Base-by-base conservation (phyloP, 257 asterid species). In the Nicotiana undulata region DNA sequence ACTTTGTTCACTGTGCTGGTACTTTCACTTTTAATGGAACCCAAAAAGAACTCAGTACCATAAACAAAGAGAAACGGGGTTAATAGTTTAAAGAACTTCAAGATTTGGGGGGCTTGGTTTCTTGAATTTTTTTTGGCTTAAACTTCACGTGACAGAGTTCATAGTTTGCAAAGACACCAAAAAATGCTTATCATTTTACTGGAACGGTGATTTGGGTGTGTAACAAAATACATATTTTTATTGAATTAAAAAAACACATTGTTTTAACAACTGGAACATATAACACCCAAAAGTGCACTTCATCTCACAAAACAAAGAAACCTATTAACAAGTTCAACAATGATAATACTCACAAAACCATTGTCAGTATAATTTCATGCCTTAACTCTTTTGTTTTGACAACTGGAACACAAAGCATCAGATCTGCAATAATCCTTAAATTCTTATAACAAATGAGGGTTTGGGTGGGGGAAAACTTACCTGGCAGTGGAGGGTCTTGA, bases 121-220 rank as follows among this genome's bases (percentile, higher is more conserved):
- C 63, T 68, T 80, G 83, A 74, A 31, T 18, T 37, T 2, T 56
- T 7, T 32, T 34, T 2, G 22, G 24, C 80, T 60, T 52, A 56
- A 18, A 74, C 40, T 59, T 86, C 90, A 85, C 92, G 90, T 84
- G 89, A 85, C 82, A 67, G 64, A 55, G 72, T 63, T 58, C 87
- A 79, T 75, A 58, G 82, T 40, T 81, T 77, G 67, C 81, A 80
- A 60, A 80, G 79, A 74, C 79, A 74, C 85, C 88, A 81, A 80
- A 85, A 79, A 85, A 83, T 82, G 46, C 81, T 70, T 61, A 80
- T 28, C 15, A 12, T 40, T 44, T 40, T 31, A 6, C 12, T 66
- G 74, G 5, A 76, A 81, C 82, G 75, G 70, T 81, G 70, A 82
- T 78, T 77, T 72, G 24, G 10, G 65, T 31, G 46, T 75, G 68